Evolutionary conservation across 768 basidiomycete species (phyloP).

Genomic region (Cystofilobasidium bisporidii): DNA sequence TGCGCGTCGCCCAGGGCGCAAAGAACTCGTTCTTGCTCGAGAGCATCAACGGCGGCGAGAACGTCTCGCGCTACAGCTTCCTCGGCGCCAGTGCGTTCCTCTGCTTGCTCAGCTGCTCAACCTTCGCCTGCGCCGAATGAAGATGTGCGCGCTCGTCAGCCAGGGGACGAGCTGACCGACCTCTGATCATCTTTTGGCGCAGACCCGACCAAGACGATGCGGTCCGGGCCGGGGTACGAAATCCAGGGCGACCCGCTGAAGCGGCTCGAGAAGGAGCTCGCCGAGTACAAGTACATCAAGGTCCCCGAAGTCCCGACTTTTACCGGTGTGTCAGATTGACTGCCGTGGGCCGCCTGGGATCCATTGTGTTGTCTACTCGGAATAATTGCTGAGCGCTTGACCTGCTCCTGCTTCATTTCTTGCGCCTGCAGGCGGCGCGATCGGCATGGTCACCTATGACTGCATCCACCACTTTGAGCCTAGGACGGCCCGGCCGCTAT

Average conservation of each 20-base stretch:
- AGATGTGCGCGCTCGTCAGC: background rate
- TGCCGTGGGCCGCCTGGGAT: no score
- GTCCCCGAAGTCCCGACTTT: constrained; percentile 88
- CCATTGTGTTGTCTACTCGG: no score
- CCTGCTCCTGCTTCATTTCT: no score
- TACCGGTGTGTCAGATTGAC: constrained; percentile 46
- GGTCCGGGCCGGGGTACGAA: constrained; percentile 75
- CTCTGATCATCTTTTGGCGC: background rate
- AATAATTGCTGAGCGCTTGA: no score
- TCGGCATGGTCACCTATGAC: constrained; percentile 95
- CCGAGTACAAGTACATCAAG: constrained; percentile 77
- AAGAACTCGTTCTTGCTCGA: constrained; percentile 93
- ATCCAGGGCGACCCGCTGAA: constrained; percentile 76
- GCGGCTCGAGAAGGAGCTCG: constrained; percentile 73
- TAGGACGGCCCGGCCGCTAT: constrained; percentile 61
- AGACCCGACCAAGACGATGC: constrained; percentile 91
- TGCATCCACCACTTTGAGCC: constrained; percentile 96
- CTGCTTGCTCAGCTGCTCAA: no score
- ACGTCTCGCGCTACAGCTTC: constrained; percentile 86
- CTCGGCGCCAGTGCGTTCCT: constrained; percentile 71
- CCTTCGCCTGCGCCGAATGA: background rate
- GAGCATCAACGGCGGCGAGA: constrained; percentile 82
- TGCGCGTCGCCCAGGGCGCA: constrained; percentile 63
- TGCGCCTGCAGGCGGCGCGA: constrained; percentile 66
- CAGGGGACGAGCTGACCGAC: background rate